Evolutionary conservation across 225 moss, liverwort and hornwort species (phyloP).

Genomic region (Marchantia polymorpha): DNA sequence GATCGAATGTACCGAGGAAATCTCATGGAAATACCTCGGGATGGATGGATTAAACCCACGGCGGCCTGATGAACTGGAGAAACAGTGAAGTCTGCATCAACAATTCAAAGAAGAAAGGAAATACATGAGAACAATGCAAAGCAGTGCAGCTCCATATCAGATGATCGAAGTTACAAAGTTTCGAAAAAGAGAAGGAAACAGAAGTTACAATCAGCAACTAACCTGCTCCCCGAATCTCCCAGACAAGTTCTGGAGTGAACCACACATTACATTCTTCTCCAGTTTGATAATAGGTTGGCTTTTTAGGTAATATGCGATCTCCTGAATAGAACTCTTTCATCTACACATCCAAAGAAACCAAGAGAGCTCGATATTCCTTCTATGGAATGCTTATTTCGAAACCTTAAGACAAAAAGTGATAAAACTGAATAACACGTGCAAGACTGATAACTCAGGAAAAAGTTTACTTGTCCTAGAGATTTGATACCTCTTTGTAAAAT

Average conservation of each 20-base stretch:
- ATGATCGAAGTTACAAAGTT: background rate
- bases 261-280: constrained; percentile 78
- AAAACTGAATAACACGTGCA: background rate
- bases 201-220: background rate
- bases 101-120: background rate
- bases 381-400: background rate
- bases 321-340: constrained; percentile 76
- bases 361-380: background rate
- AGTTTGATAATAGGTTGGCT: constrained; percentile 77
- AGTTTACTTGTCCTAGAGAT: background rate
- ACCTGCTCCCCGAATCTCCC: constrained; percentile 95
- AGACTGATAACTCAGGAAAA: background rate
- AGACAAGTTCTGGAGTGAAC: constrained; percentile 84
- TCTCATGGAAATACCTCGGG: constrained; percentile 84
- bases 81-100: constrained; percentile 73
- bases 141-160: background rate
- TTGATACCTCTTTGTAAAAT: constrained; percentile 76
- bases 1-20: constrained; percentile 81
- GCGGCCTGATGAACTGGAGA: constrained; percentile 92
- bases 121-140: background rate
- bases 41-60: constrained; percentile 74
- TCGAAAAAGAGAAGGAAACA: background rate
- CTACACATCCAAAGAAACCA: constrained; percentile 33
- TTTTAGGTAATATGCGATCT: constrained; percentile 57
- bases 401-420: too few species aligned